Evolutionary conservation across 768 basidiomycete species (phyloP).

Genomic region (Exidia glandulosa): DNA sequence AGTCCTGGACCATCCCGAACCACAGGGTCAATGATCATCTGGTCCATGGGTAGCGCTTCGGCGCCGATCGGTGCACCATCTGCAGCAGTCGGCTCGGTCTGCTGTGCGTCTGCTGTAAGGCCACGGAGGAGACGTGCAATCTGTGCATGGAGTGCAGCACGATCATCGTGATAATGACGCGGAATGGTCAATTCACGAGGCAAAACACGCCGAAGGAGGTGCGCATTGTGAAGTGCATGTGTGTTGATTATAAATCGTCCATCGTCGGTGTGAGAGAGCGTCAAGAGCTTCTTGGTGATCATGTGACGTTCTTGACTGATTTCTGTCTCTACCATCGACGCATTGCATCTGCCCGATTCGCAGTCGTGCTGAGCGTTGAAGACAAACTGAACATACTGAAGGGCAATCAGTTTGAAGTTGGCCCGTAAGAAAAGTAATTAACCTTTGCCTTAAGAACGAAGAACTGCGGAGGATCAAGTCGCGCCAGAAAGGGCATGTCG

Average conservation of each 20-base stretch:
- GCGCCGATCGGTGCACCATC: too few relatives aligned
- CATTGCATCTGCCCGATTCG: slow-evolving; percentile 5
- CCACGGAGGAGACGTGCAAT: too few relatives aligned
- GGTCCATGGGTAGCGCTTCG: too few relatives aligned
- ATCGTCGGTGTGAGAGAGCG: slow-evolving; percentile 10
- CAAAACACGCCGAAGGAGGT: slow-evolving; percentile 13
- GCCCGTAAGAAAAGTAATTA: neutral
- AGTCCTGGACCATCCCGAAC: too few relatives aligned
- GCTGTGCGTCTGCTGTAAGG: too few relatives aligned
- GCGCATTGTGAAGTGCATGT: slow-evolving; percentile 23
- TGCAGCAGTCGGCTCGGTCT: too few relatives aligned
- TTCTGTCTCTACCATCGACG: neutral
- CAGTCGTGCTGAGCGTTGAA: slow-evolving; percentile 19
- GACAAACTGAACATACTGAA: slow-evolving; percentile 10
- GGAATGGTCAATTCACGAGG: too few relatives aligned
- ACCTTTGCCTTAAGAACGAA: neutral
- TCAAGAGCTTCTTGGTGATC: slow-evolving; percentile 6
- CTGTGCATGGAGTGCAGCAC: too few relatives aligned
- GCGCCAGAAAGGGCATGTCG: slow-evolving; percentile 7
- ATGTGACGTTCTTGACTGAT: slow-evolving; percentile 13
- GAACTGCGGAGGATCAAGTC: neutral
- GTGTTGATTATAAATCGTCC: slow-evolving; percentile 17
- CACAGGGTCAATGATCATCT: too few relatives aligned
- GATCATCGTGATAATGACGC: too few relatives aligned
- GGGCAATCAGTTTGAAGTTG: neutral